These are phyloP conservation scores for Tylopilus plumbeoviolaceoides DNA, from an alignment of 768 basidiomycete genomes.

Conservation along the genomic window DNA sequence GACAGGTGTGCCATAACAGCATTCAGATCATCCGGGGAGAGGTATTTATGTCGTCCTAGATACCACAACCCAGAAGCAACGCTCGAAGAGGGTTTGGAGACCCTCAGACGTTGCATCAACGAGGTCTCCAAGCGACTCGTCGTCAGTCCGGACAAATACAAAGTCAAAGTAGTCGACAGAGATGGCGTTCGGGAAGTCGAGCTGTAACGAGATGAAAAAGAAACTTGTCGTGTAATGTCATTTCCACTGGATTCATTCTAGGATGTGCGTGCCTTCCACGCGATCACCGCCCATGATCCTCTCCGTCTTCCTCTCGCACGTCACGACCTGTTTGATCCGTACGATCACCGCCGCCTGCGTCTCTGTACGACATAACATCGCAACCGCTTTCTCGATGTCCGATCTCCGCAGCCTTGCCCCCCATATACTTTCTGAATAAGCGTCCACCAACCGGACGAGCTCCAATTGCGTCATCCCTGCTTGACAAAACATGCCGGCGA, in stretches of 20 bases:
- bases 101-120: slow-evolving; percentile 80
- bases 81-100: slow-evolving; percentile 80
- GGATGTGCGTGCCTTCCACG: slow-evolving; percentile 28
- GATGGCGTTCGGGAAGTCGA: slow-evolving; percentile 83
- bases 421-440: slow-evolving; percentile 57
- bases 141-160: slow-evolving; percentile 77
- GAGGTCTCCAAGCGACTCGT: slow-evolving; percentile 84
- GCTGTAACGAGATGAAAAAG: slow-evolving; percentile 38
- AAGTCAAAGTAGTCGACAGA: slow-evolving; percentile 89
- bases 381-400: slow-evolving; percentile 41
- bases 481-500: slow-evolving; percentile 36
- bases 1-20: slow-evolving; percentile 57
- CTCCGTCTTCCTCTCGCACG: slow-evolving; percentile 50
- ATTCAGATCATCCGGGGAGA: not conserved
- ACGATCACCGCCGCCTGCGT: slow-evolving; percentile 21
- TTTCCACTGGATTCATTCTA: slow-evolving; percentile 13
- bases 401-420: slow-evolving; percentile 47
- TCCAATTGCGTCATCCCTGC: slow-evolving; percentile 25
- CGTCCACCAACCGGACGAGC: slow-evolving; percentile 46
- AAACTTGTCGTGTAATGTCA: slow-evolving; percentile 5
- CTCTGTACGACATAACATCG: slow-evolving; percentile 5
- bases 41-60: slow-evolving; percentile 33
- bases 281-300: slow-evolving; percentile 53
- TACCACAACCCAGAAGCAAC: slow-evolving; percentile 89
- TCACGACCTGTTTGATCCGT: slow-evolving; percentile 38